phyloP scores from a whole-genome alignment of 2,329 filamentous ascomycete species.

The Colletotrichum cordylinicola region DNA sequence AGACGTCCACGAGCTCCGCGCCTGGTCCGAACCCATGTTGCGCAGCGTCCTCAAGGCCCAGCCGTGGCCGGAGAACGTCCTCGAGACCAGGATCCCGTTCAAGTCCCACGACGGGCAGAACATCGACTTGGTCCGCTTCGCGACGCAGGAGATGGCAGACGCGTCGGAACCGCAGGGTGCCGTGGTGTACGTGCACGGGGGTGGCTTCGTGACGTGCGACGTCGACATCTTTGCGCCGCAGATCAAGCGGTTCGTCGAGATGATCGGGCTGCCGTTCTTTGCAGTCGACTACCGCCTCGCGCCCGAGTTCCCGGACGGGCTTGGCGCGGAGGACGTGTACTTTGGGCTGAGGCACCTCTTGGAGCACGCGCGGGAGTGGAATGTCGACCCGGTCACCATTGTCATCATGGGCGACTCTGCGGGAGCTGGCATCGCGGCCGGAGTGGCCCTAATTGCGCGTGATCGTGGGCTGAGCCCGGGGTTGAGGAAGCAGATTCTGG shows the following conservation, averaged over 20 bases:
- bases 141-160: neutral
- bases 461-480: constrained; percentile 28
- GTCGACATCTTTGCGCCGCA: constrained; percentile 30
- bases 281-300: constrained; percentile 48
- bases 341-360: constrained; percentile 30
- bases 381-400: constrained; percentile 26
- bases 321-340: constrained; percentile 40
- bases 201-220: constrained; percentile 41
- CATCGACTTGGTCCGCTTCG: constrained; percentile 1
- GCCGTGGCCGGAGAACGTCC: neutral
- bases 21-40: neutral
- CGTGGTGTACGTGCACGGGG: constrained; percentile 45
- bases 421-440: constrained; percentile 26
- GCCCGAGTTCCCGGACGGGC: constrained; percentile 44
- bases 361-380: constrained; percentile 24
- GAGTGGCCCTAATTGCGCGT: constrained; percentile 43
- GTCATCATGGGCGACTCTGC: constrained; percentile 27
- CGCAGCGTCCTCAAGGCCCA: neutral
- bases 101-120: constrained; percentile 1
- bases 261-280: constrained; percentile 38
- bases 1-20: neutral
- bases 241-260: constrained; percentile 30
- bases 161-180: constrained; percentile 26
- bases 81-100: neutral
- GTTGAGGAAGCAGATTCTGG: constrained; percentile 33